These are phyloP conservation scores for Haplographium delicatum DNA, from an alignment of 495 filamentous ascomycete genomes.

Conservation along the genomic window DNA sequence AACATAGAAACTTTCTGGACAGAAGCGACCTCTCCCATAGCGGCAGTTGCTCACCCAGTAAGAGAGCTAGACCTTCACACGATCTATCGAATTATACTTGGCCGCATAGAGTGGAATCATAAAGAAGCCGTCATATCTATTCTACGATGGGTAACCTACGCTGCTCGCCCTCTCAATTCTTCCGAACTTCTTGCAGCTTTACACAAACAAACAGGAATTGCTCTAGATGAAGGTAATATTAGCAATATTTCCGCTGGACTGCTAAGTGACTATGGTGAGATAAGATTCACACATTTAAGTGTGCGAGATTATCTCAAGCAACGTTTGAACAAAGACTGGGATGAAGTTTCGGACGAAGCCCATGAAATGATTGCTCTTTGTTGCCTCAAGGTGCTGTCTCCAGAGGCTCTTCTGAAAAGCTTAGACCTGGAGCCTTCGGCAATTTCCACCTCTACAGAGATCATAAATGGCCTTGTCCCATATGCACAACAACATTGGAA, in stretches of 20 bases:
- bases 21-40: too few relatives aligned
- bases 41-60: too few relatives aligned
- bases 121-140: neutral
- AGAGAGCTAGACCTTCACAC: neutral
- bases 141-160: neutral
- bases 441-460: neutral
- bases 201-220: neutral
- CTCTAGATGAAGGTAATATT: neutral
- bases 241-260: neutral
- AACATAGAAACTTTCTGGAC: too few relatives aligned
- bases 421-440: neutral
- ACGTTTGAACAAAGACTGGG: neutral
- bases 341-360: neutral
- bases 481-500: neutral
- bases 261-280: neutral
- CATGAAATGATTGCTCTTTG: slow-evolving; percentile 1
- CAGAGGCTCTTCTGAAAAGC: neutral
- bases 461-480: neutral
- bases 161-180: neutral
- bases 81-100: neutral
- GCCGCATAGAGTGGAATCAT: neutral
- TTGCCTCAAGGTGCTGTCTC: neutral
- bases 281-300: neutral
- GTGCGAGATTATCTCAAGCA: neutral
- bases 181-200: neutral